These are phyloP conservation scores for Urtica urens DNA, from an alignment of 306 rosid species.

Conservation along the genomic window DNA sequence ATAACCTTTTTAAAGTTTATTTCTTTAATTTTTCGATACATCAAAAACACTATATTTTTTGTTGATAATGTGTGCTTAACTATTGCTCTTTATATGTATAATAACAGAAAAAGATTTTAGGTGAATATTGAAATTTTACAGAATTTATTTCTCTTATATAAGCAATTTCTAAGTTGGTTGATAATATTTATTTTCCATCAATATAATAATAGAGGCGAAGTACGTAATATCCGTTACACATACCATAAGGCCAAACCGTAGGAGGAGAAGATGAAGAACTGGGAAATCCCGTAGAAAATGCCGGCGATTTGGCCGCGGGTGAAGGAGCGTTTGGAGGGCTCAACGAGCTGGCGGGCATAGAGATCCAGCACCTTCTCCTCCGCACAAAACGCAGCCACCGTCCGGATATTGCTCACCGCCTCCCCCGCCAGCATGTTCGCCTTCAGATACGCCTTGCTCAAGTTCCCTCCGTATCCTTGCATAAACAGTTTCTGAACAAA, in stretches of 20 bases:
- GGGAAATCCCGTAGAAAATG: constrained; percentile 71
- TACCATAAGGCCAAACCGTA: constrained; percentile 96
- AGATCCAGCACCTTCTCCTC: constrained; percentile 73
- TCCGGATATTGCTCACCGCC: constrained; percentile 88
- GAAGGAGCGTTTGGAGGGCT: constrained; percentile 68
- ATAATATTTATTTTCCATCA: not conserved
- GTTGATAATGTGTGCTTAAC: too few species aligned
- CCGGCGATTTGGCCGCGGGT: constrained; percentile 90
- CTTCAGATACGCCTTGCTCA: constrained; percentile 90
- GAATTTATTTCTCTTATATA: too few species aligned
- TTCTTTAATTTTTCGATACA: too few species aligned
- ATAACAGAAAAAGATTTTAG: too few species aligned
- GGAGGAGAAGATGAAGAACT: constrained; percentile 92
- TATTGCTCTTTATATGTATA: too few species aligned
- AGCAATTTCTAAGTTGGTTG: too few species aligned
- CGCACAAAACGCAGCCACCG: constrained; percentile 91
- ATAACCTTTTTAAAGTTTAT: too few species aligned
- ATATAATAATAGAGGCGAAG: constrained; percentile 1
- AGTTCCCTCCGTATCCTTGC: constrained; percentile 97
- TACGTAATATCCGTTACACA: constrained; percentile 1
- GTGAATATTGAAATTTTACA: too few species aligned
- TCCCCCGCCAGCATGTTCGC: constrained; percentile 96
- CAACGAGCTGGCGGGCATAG: constrained; percentile 65
- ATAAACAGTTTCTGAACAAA: constrained; percentile 75
- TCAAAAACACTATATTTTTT: too few species aligned